Conservation (phyloP, 78 protist species). For the Dictyostelium citrinum region DNA sequence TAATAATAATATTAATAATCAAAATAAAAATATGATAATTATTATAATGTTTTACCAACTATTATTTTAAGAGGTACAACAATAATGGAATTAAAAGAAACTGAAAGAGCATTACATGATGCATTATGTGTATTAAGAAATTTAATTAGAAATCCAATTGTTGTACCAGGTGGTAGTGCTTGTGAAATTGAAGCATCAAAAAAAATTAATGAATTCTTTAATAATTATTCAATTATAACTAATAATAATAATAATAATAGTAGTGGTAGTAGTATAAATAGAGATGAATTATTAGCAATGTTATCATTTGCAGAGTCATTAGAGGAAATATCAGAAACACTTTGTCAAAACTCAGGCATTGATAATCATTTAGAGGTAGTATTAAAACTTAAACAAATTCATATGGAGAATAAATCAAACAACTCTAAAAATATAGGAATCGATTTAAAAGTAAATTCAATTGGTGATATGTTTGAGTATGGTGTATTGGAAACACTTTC, state of each 20-base stretch:
- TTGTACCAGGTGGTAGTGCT: constrained; percentile 76
- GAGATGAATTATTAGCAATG: neutral
- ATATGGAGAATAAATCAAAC: neutral
- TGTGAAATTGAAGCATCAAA: constrained; percentile 41
- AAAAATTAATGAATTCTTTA: neutral
- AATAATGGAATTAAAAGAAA: constrained; percentile 26
- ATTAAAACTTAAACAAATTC: constrained; percentile 4
- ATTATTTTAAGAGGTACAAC: constrained; percentile 39
- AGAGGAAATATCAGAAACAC: constrained; percentile 29
- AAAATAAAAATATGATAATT: neutral
- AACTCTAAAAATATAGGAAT: neutral
- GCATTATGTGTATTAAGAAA: constrained; percentile 63
- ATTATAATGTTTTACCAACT: neutral
- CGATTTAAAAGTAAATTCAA: neutral
- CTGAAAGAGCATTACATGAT: constrained; percentile 66
- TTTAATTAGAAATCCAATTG: neutral
- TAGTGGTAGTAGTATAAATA: neutral
- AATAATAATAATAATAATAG: neutral
- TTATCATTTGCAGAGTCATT: constrained; percentile 39
- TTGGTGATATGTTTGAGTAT: constrained; percentile 9
- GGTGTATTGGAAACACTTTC: constrained; percentile 43
- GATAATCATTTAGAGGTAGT: constrained; percentile 17
- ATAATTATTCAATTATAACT: neutral
- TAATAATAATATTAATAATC: too few species aligned
- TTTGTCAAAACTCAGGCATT: constrained; percentile 34